phyloP scores from a whole-genome alignment of 2,329 filamentous ascomycete species.

The Trichoderma oligosporum region DNA sequence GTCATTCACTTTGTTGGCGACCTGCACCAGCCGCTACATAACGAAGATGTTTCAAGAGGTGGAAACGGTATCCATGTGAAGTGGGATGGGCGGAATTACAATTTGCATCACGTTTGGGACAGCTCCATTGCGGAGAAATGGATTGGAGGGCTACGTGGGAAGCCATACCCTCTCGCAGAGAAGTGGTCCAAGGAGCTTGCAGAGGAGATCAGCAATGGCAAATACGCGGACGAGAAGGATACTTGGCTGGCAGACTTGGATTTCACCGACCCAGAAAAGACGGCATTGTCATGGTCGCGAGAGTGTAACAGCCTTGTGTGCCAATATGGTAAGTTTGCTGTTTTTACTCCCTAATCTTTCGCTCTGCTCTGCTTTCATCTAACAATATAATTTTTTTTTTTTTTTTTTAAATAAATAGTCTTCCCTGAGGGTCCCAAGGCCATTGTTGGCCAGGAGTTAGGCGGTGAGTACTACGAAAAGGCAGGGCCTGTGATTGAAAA shows the following conservation, averaged over 20 bases:
- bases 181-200: constrained; percentile 57
- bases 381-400: no score
- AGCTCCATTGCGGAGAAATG: constrained; percentile 63
- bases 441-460: constrained; percentile 58
- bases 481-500: constrained; percentile 62
- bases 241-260: constrained; percentile 57
- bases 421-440: constrained; percentile 58
- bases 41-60: constrained; percentile 59
- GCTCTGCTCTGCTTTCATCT: not conserved
- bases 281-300: constrained; percentile 60
- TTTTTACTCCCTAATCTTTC: not conserved
- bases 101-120: constrained; percentile 73
- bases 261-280: constrained; percentile 50
- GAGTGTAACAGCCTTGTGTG: constrained; percentile 62
- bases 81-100: constrained; percentile 55
- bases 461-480: constrained; percentile 59
- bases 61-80: constrained; percentile 65
- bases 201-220: constrained; percentile 52
- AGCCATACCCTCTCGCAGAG: constrained; percentile 48
- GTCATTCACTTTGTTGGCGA: constrained; percentile 66
- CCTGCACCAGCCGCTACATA: constrained; percentile 66
- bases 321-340: constrained; percentile 48
- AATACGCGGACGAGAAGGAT: constrained; percentile 47
- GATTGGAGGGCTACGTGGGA: constrained; percentile 52
- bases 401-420: no score